phyloP scores from a whole-genome alignment of 768 basidiomycete genomes.

The Mycena sanguinolenta region DNA sequence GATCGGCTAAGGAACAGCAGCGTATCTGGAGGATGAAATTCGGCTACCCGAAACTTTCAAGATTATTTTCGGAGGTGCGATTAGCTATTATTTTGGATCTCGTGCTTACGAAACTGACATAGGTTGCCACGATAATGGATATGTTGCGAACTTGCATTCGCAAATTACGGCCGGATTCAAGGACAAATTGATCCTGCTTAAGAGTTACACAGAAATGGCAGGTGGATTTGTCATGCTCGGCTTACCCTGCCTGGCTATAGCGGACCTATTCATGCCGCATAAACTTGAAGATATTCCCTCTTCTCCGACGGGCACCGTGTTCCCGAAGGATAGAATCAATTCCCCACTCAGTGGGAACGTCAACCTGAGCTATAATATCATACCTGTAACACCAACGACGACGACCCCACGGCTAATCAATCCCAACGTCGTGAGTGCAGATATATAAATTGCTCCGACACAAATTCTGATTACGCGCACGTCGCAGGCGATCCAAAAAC shows the following conservation, averaged over 20 bases:
- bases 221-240: slow-evolving; percentile 67
- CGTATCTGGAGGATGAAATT: slow-evolving; percentile 72
- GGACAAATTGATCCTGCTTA: slow-evolving; percentile 74
- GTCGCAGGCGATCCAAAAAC: slow-evolving; percentile 22
- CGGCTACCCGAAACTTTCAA: slow-evolving; percentile 73
- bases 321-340: background rate
- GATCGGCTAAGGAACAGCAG: slow-evolving; percentile 48
- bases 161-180: slow-evolving; percentile 75
- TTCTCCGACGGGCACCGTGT: slow-evolving; percentile 3
- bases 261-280: slow-evolving; percentile 70
- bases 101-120: slow-evolving; percentile 1
- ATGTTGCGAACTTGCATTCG: slow-evolving; percentile 73
- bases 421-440: slow-evolving; percentile 23
- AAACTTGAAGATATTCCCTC: slow-evolving; percentile 55
- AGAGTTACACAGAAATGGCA: slow-evolving; percentile 74
- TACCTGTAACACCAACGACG: background rate
- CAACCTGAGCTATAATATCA: slow-evolving; percentile 2
- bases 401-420: slow-evolving; percentile 4
- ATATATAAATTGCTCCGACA: background rate
- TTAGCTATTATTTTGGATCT: slow-evolving; percentile 32
- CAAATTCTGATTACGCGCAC: background rate
- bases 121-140: slow-evolving; percentile 85
- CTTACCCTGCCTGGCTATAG: slow-evolving; percentile 66
- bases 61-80: slow-evolving; percentile 73
- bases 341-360: slow-evolving; percentile 30